These are phyloP conservation scores for Moesziomyces antarcticus DNA, from an alignment of 1,284 basidiomycete genomes.

Conservation along the genomic window DNA sequence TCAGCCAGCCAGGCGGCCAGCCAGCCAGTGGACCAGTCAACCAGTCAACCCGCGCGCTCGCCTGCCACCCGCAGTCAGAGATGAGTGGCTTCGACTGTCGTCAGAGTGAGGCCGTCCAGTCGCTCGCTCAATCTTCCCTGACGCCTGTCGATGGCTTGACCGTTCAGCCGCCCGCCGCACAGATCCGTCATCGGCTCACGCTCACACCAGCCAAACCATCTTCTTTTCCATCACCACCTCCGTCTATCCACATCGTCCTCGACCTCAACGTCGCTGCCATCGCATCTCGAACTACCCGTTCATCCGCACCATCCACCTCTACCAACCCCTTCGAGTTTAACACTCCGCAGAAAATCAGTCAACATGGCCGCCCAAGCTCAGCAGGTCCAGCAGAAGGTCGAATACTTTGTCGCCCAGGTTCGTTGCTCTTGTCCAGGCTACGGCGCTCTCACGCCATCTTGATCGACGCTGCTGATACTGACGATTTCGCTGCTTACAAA, in stretches of 20 bases:
- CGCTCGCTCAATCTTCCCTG: neutral
- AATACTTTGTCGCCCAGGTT: slow-evolving; percentile 67
- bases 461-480: slow-evolving; percentile 3
- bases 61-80: too few species aligned
- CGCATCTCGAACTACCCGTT: neutral
- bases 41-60: neutral
- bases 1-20: too few species aligned
- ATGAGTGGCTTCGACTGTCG: neutral
- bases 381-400: slow-evolving; percentile 64
- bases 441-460: neutral
- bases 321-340: slow-evolving; percentile 6
- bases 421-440: slow-evolving; percentile 10
- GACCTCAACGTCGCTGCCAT: slow-evolving; percentile 16
- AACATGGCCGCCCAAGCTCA: slow-evolving; percentile 63
- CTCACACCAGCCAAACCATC: neutral
- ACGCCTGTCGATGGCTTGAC: too few species aligned
- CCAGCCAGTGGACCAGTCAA: neutral
- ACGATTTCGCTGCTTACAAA: neutral
- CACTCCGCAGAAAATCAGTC: slow-evolving; percentile 1
- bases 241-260: neutral
- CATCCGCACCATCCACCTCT: neutral
- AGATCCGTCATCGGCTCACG: neutral
- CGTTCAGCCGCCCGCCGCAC: too few species aligned
- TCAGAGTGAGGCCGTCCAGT: neutral
- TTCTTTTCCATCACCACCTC: slow-evolving; percentile 4